Base-by-base conservation (phyloP, 2,329 filamentous ascomycete species). In the Metarhizium humberi region DNA sequence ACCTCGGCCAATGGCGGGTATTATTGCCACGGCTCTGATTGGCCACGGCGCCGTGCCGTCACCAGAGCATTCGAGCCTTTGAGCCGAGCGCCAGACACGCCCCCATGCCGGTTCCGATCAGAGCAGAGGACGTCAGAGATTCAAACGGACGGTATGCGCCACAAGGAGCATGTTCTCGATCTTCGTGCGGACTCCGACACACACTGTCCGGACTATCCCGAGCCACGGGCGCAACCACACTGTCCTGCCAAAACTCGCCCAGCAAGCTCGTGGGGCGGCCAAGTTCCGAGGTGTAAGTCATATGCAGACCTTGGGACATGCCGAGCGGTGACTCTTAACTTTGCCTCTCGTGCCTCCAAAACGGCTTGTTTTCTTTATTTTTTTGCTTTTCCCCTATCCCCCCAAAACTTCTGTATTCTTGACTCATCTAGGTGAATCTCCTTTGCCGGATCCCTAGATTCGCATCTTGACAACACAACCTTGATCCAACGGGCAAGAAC, bases 1-100 rank as follows among this genome's bases (percentile, higher is more conserved):
- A 57, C 70, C 69, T 75, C 70, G 75, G 71, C 71, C 74, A 75
- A 75, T 74, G 67, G 69, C 67, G 69, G 71, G 66, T 67, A 66
- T 55, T 30, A 6, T 30, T 14, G 7, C 32, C 30, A 6, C 42
- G 42, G 16, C 32, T 18, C 30, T 38, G 49, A 51, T 38, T 51
- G 45, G 45, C 45, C 45, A 5, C 30, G 51, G 25, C 3, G 25
- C 25, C 25, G 25, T 25, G 25, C 25, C 25, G 3, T 25, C 25
- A 25, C 25, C 25, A 25, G 1, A 25, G 25, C 25, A 25, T 25
- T 25, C 25, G 25, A 25, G 25, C 51, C 38, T 45, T 60, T 58
- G 58, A 56, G 58, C 58, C 58, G 58, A 60, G 57, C 25, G 25
- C 25, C 25, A 25, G 25, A 25, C 25, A 25, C 3, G 25, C 25